phyloP scores from a whole-genome alignment of 805 yeast species.

The Scheffersomyces amazonensis region DNA sequence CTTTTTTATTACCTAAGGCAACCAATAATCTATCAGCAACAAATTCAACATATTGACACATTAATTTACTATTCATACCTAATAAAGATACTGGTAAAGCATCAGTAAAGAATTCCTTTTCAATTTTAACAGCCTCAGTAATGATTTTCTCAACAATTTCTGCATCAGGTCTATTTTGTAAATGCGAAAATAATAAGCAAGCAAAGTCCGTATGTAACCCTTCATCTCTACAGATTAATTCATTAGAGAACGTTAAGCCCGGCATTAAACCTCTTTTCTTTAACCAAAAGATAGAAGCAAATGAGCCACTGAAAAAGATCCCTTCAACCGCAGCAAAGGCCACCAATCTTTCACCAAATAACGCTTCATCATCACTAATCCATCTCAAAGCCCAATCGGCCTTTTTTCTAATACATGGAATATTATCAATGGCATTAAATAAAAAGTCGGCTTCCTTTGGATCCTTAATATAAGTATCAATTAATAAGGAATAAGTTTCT shows the following conservation, averaged over 20 bases:
- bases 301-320: conserved; percentile 96
- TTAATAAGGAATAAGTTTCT: conserved; percentile 92
- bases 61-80: conserved; percentile 91
- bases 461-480: conserved; percentile 94
- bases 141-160: conserved; percentile 80
- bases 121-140: conserved; percentile 93
- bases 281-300: conserved; percentile 98
- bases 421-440: conserved; percentile 93
- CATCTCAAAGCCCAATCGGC: conserved; percentile 99
- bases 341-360: conserved; percentile 92
- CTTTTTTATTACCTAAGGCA: conserved; percentile 87
- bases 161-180: conserved; percentile 82
- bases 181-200: conserved; percentile 88
- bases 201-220: conserved; percentile 99
- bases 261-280: conserved; percentile 99
- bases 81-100: conserved; percentile 90
- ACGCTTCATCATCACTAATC: conserved; percentile 85
- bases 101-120: conserved; percentile 90
- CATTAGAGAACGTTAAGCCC: conserved; percentile 96
- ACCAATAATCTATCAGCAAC: conserved; percentile 94
- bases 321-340: conserved; percentile 99
- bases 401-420: conserved; percentile 94
- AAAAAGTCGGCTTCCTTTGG: conserved; percentile 87
- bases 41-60: conserved; percentile 98
- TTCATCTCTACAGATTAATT: conserved; percentile 96